Conservation (phyloP, 257 asterid genomes). For the Penstemon barbatus region DNA sequence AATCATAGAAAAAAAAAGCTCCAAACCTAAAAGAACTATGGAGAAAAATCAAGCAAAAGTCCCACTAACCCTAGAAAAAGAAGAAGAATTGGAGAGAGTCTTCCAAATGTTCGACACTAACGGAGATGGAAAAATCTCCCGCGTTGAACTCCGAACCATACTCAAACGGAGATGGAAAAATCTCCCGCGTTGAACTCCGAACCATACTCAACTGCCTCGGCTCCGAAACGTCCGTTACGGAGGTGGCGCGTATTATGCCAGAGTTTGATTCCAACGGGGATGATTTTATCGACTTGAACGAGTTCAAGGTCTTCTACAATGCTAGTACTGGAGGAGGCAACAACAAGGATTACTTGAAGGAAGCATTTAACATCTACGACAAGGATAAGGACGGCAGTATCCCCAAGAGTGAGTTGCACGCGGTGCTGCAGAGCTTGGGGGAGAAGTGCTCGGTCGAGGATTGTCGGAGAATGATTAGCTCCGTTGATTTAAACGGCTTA, state of each 20-base stretch:
- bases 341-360: slow-evolving; percentile 58
- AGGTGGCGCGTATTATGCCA: neutral
- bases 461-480: slow-evolving; percentile 68
- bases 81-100: no score
- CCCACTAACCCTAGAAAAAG: no score
- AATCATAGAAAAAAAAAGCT: no score
- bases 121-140: slow-evolving; percentile 4
- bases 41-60: no score
- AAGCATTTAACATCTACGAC: slow-evolving; percentile 77
- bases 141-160: neutral
- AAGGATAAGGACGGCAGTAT: slow-evolving; percentile 83
- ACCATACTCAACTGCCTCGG: neutral
- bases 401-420: slow-evolving; percentile 66
- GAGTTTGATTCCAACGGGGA: slow-evolving; percentile 1
- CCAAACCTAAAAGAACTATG: no score
- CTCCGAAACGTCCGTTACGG: neutral
- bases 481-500: slow-evolving; percentile 84
- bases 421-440: slow-evolving; percentile 61
- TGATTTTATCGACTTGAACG: neutral
- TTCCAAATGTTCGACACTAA: no score
- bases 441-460: slow-evolving; percentile 77
- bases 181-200: neutral
- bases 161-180: slow-evolving; percentile 1
- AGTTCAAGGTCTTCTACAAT: slow-evolving; percentile 7
- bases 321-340: slow-evolving; percentile 14